Percentiles rank a stretch among this genome's conserved stretches.
Conservation (phyloP, 78 protist species). For the Acrasis kona region DNA sequence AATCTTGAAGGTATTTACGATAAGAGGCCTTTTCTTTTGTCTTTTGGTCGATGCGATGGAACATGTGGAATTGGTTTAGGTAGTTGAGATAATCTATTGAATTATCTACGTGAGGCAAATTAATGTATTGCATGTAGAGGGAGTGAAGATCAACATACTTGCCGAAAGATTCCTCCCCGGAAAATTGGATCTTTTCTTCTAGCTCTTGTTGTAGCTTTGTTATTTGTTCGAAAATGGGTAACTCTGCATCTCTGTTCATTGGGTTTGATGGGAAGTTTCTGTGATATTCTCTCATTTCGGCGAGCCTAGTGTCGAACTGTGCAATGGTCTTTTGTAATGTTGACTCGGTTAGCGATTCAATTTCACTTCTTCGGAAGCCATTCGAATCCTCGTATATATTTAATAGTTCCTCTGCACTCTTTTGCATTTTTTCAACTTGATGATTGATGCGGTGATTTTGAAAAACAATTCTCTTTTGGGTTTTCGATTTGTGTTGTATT, state of each 20-base stretch:
- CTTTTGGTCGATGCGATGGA: background rate
- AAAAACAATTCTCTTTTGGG: background rate
- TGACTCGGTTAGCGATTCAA: background rate
- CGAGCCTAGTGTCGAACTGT: background rate
- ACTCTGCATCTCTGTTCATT: background rate
- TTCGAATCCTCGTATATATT: background rate
- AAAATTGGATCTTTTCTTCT: background rate
- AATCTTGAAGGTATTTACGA: background rate
- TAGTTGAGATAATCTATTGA: background rate
- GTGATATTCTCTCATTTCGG: background rate
- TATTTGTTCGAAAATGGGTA: background rate
- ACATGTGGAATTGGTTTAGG: background rate
- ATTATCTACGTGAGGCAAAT: background rate
- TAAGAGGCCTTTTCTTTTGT: background rate
- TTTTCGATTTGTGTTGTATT: background rate
- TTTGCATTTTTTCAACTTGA: background rate
- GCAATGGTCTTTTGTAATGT: background rate
- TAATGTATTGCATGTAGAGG: background rate
- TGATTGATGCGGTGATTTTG: background rate
- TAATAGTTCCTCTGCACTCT: background rate
- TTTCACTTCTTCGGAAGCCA: background rate
- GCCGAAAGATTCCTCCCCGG: background rate
- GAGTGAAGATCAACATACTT: background rate
- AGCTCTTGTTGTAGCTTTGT: background rate
- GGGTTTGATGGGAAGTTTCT: background rate